phyloP scores from a whole-genome alignment of 1,139 yeast species.

The Nematodospora anomalae region DNA sequence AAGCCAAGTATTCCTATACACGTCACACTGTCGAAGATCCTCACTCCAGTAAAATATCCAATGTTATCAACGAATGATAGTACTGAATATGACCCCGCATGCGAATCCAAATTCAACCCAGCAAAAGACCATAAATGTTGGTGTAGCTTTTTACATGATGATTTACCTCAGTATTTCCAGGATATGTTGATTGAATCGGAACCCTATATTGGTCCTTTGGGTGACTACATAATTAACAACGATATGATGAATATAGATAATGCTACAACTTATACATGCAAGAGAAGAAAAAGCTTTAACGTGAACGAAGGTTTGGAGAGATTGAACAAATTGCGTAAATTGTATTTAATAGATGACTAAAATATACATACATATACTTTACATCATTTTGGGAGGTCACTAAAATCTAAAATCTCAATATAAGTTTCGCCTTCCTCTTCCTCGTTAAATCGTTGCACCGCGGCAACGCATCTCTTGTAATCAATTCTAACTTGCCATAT shows the following conservation, averaged over 20 bases:
- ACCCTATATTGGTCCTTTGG: conserved; percentile 25
- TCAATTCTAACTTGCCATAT: conserved; percentile 96
- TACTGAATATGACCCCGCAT: background rate
- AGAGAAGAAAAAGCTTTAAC: conserved; percentile 23
- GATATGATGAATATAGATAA: conserved; percentile 19
- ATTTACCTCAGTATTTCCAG: conserved; percentile 25
- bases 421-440: conserved; percentile 55
- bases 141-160: conserved; percentile 28
- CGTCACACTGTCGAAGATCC: conserved; percentile 25
- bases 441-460: conserved; percentile 64
- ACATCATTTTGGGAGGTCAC: conserved; percentile 37
- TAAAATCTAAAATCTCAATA: conserved; percentile 85
- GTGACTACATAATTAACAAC: conserved; percentile 23
- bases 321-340: conserved; percentile 34
- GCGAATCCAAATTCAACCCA: conserved; percentile 23
- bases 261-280: conserved; percentile 6
- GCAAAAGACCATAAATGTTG: conserved; percentile 35
- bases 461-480: conserved; percentile 83
- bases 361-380: no score
- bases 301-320: conserved; percentile 35
- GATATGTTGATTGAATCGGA: conserved; percentile 23
- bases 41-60: conserved; percentile 37
- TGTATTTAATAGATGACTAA: conserved; percentile 31
- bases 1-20: conserved; percentile 15
- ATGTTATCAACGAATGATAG: conserved; percentile 13